These are phyloP conservation scores for Lasiosphaeris hirsuta DNA, from an alignment of 495 filamentous ascomycete species.

Conservation along the genomic window DNA sequence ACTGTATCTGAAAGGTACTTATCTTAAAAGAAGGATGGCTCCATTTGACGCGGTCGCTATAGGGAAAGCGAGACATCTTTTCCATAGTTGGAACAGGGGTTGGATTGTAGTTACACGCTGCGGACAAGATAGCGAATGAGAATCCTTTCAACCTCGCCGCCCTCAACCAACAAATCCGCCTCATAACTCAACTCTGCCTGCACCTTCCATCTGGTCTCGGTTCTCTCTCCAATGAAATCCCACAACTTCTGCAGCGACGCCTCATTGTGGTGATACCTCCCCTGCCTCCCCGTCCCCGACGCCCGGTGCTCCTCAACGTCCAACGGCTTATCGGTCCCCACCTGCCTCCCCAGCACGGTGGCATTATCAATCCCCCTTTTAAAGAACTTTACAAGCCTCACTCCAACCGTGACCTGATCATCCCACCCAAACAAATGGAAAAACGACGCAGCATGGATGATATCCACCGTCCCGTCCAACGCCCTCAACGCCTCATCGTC, in stretches of 20 bases:
- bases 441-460: constrained; percentile 53
- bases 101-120: not conserved
- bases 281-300: not conserved
- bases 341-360: constrained; percentile 44
- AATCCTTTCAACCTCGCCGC: constrained; percentile 1
- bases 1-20: too few species aligned
- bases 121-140: not conserved
- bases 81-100: too few species aligned
- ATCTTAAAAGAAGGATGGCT: too few species aligned
- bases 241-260: constrained; percentile 43
- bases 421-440: constrained; percentile 60
- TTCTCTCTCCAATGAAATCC: constrained; percentile 41
- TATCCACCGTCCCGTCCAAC: constrained; percentile 49
- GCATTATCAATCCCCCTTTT: constrained; percentile 31
- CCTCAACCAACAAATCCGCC: not conserved
- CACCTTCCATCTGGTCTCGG: constrained; percentile 40
- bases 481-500: constrained; percentile 11
- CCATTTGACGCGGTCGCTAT: too few species aligned
- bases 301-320: constrained; percentile 6
- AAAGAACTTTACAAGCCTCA: constrained; percentile 46
- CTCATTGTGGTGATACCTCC: constrained; percentile 40
- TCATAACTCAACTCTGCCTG: constrained; percentile 31
- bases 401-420: constrained; percentile 47
- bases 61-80: too few species aligned
- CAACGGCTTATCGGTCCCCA: constrained; percentile 31